Evolutionary conservation across 352 stramenopile species (phyloP).

Genomic region (Labyrinthula sp.): DNA sequence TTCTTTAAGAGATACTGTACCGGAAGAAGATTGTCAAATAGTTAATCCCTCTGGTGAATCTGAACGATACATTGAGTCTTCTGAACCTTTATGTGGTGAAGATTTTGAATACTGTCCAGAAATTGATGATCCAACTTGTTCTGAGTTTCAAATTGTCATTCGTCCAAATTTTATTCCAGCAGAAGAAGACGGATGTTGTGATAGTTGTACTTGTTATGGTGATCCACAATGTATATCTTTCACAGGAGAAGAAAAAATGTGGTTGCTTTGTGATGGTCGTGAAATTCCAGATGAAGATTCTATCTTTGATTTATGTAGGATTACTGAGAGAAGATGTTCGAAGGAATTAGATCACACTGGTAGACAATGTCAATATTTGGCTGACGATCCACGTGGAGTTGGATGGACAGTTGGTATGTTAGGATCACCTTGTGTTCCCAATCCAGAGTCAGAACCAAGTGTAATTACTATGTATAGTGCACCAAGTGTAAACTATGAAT

Average conservation of each 20-base stretch:
- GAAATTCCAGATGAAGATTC: slow-evolving; percentile 4
- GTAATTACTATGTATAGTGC: slow-evolving; percentile 25
- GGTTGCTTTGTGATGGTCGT: slow-evolving; percentile 20
- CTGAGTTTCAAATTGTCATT: no score
- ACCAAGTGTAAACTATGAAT: slow-evolving; percentile 2
- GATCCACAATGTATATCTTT: slow-evolving; percentile 25
- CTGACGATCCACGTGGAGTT: slow-evolving; percentile 1
- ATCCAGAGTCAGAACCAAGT: no score
- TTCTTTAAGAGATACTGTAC: no score
- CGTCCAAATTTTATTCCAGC: no score
- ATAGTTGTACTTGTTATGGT: slow-evolving; percentile 17
- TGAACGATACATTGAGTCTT: no score
- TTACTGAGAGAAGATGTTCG: slow-evolving; percentile 12
- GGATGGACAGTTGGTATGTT: slow-evolving; percentile 1
- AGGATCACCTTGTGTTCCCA: slow-evolving; percentile 18
- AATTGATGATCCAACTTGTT: no score
- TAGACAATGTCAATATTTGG: slow-evolving; percentile 11
- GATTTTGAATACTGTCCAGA: no score
- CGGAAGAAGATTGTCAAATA: no score
- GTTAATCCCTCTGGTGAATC: no score
- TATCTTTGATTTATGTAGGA: slow-evolving; percentile 11
- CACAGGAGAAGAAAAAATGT: neutral
- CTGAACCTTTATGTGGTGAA: no score
- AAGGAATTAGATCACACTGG: slow-evolving; percentile 9
- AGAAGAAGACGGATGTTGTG: slow-evolving; percentile 18